Evolutionary conservation across 345 rosid species (phyloP), one percentile per base, ranked within the genome.

Genomic region (Psidium friedrichsthalianum): DNA sequence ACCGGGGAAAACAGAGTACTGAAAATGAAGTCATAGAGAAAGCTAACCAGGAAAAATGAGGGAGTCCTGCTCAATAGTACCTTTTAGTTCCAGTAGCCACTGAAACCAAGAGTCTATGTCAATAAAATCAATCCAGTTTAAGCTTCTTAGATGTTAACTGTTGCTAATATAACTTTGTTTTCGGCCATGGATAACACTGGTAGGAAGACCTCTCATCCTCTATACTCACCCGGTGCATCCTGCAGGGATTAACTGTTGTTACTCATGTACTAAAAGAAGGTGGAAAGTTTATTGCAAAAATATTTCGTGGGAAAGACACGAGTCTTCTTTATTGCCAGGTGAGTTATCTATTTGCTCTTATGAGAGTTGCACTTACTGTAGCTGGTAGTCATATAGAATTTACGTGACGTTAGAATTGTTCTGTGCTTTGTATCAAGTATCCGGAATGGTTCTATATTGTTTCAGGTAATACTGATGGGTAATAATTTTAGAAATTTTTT

Each of bases 231-330:
- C 9, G 55, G 51, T 51, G 32, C 49, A 36, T 16, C 22, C 85
- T 89, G 55, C 90, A 97, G 99, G 99, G 98, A 54, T 92, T 96
- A 88, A 97, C 99, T 2, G 92, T 96, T 89, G 99, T 95, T 83
- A 89, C 97, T 54, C 99, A 95, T 90, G 85, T 97, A 47, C 99
- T 95, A 84, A 92, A 92, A 93, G 95, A 91, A 91, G 99, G 98
- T 88, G 99, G 99, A 54, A 95, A 92, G 87, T 96, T 96, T 85
- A 94, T 97, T 29, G 95, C 99, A 13, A 97, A 96, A 89, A 95
- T 97, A 88, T 97, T 97, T 88, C 97, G 99, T n/a, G 99, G 99
- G 86, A 97, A 97, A 89, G 99, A 97, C 93, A 96, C 99, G 11
- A 94, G 96, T 91, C 99, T 97, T 69, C 91, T 97, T 47, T 97